Evolutionary conservation across 257 asterid genomes (phyloP).

Genomic region (Scutellaria barbata): DNA sequence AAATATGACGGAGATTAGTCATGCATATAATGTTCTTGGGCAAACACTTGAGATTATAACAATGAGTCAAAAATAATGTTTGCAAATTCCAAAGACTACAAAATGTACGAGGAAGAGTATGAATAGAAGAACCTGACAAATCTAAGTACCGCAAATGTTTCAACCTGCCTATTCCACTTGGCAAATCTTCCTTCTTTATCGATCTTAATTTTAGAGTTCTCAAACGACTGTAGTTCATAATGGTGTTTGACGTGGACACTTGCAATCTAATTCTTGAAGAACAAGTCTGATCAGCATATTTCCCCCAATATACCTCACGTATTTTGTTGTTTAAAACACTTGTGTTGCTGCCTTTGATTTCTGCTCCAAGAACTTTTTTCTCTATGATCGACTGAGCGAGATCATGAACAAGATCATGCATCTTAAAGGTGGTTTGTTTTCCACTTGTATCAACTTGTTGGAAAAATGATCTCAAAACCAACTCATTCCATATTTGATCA

Average conservation of each 20-base stretch:
- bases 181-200: not conserved
- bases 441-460: not conserved
- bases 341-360: not conserved
- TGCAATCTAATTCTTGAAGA: not conserved
- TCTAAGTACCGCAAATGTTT: constrained; percentile 18
- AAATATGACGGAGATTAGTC: too few species aligned
- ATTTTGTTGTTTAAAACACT: not conserved
- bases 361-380: not conserved
- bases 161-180: constrained; percentile 8
- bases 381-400: constrained; percentile 7
- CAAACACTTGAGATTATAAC: not conserved
- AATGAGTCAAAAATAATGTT: not conserved
- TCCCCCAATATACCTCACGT: not conserved
- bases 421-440: not conserved
- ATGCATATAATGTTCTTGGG: not conserved
- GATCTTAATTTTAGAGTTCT: not conserved
- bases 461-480: not conserved
- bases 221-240: not conserved
- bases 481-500: not conserved
- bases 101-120: not conserved
- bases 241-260: not conserved
- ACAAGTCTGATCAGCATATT: not conserved
- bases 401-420: constrained; percentile 27
- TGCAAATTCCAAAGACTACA: constrained; percentile 6
- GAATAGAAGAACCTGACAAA: not conserved